Conservation (phyloP, 129 eudicot genomes). For the Pulicaria dysenterica region DNA sequence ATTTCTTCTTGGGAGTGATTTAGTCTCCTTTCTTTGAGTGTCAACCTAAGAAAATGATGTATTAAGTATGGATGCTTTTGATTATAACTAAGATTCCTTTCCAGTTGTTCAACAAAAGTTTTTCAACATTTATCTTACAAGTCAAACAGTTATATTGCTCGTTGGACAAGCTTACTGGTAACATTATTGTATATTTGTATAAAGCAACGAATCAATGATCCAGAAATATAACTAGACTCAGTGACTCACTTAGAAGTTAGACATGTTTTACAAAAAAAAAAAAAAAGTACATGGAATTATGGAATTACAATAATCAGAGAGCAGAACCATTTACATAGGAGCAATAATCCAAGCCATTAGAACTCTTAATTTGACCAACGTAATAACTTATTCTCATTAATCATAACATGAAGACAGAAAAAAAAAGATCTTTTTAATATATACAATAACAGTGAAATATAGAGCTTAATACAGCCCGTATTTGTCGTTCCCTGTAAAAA, state of each 20-base stretch:
- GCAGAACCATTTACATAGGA: background rate
- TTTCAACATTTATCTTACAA: slow-evolving; percentile 3
- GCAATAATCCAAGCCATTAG: slow-evolving; percentile 7
- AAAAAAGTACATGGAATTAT: background rate
- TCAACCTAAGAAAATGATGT: slow-evolving; percentile 13
- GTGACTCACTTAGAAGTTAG: background rate
- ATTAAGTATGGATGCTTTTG: background rate
- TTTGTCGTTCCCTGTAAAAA: background rate
- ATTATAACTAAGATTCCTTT: background rate
- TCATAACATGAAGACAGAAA: slow-evolving; percentile 4
- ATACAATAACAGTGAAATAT: no score
- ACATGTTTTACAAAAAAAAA: background rate
- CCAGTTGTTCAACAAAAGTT: background rate
- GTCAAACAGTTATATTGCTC: slow-evolving; percentile 3
- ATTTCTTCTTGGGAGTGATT: background rate
- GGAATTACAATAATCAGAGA: background rate
- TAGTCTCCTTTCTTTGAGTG: slow-evolving; percentile 6
- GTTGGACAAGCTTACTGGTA: background rate
- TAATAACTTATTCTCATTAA: slow-evolving; percentile 7
- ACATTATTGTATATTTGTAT: slow-evolving; percentile 13
- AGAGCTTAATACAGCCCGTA: background rate
- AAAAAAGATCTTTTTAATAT: background rate
- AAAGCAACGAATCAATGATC: background rate
- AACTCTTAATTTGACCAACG: background rate
- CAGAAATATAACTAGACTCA: background rate